Evolutionary conservation across 768 basidiomycete species (phyloP).

Genomic region (Rhodosporidiobolus odoratus): DNA sequence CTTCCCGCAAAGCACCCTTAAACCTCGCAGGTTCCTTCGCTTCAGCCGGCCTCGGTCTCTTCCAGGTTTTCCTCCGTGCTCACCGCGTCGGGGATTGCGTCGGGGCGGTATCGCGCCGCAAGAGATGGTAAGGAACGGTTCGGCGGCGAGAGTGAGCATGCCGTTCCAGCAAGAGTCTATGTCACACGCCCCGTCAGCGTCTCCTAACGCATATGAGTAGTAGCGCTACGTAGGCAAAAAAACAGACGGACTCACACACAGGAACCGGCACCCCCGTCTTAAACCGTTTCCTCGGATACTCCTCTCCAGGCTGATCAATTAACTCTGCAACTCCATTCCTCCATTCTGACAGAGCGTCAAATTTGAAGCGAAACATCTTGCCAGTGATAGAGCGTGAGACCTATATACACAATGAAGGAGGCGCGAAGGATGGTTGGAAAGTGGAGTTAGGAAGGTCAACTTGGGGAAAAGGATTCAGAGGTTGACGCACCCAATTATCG

Average conservation of each 20-base stretch:
- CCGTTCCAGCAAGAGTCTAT: constrained; percentile 44
- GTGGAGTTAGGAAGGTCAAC: background rate
- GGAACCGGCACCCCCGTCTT: constrained; percentile 6
- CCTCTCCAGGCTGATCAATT: constrained; percentile 30
- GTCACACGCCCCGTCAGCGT: rapidly evolving
- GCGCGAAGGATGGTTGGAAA: too few relatives aligned
- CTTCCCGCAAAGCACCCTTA: constrained; percentile 5
- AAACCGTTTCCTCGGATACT: constrained; percentile 16
- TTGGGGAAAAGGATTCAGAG: background rate
- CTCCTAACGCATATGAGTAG: constrained; percentile 2
- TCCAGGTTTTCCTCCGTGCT: too few relatives aligned
- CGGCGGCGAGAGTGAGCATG: constrained; percentile 38
- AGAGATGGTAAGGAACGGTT: constrained; percentile 34
- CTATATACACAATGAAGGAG: background rate
- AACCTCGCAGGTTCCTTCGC: constrained; percentile 4
- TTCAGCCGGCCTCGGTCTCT: background rate
- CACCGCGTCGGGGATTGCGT: too few relatives aligned
- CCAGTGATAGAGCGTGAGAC: constrained; percentile 20
- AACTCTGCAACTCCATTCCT: constrained; percentile 40
- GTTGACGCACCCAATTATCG: constrained; percentile 38
- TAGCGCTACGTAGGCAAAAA: background rate
- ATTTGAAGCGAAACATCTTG: constrained; percentile 19
- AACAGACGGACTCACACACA: constrained; percentile 21
- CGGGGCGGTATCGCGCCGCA: background rate
- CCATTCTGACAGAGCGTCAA: constrained; percentile 36